phyloP scores from a whole-genome alignment of 345 rosid species.

The Passiflora organensis region DNA sequence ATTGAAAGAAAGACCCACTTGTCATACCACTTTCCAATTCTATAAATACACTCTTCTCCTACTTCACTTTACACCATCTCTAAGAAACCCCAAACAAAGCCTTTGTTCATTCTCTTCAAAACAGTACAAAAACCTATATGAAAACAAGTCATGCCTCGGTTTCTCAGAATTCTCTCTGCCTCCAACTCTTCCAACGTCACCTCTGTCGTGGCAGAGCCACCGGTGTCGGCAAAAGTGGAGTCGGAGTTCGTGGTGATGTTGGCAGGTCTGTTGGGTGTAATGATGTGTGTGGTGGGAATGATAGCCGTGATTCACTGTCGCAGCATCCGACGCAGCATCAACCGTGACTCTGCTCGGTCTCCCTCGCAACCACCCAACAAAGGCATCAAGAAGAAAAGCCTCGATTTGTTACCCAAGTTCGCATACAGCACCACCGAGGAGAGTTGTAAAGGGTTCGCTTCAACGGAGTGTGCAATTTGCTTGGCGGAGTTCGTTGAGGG shows the following conservation, averaged over 20 bases:
- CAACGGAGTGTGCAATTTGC: slow-evolving; percentile 70
- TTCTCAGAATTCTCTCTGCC: slow-evolving; percentile 25
- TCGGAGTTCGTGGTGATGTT: slow-evolving; percentile 59
- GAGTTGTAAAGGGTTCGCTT: slow-evolving; percentile 25
- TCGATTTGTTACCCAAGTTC: slow-evolving; percentile 55
- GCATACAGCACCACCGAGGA: slow-evolving; percentile 40
- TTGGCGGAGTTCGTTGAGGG: slow-evolving; percentile 61
- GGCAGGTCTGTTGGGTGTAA: slow-evolving; percentile 65
- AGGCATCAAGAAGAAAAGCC: slow-evolving; percentile 66
- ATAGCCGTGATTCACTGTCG: slow-evolving; percentile 59
- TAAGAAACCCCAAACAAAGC: too few species aligned
- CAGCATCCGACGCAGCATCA: slow-evolving; percentile 36
- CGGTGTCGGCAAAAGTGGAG: slow-evolving; percentile 30
- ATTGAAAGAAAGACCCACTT: too few species aligned
- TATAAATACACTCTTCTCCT: background rate
- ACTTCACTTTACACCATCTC: too few species aligned
- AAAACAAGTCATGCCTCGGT: slow-evolving; percentile 32
- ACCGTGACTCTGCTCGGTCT: slow-evolving; percentile 1
- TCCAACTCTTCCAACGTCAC: too few species aligned
- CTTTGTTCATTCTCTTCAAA: too few species aligned
- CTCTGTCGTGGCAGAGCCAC: slow-evolving; percentile 45
- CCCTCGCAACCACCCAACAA: slow-evolving; percentile 40
- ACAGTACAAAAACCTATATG: too few species aligned
- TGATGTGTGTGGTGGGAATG: slow-evolving; percentile 64
- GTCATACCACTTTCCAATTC: background rate